These are phyloP conservation scores for Diaporthe batatas DNA, from an alignment of 2,329 filamentous ascomycete genomes.

Conservation along the genomic window DNA sequence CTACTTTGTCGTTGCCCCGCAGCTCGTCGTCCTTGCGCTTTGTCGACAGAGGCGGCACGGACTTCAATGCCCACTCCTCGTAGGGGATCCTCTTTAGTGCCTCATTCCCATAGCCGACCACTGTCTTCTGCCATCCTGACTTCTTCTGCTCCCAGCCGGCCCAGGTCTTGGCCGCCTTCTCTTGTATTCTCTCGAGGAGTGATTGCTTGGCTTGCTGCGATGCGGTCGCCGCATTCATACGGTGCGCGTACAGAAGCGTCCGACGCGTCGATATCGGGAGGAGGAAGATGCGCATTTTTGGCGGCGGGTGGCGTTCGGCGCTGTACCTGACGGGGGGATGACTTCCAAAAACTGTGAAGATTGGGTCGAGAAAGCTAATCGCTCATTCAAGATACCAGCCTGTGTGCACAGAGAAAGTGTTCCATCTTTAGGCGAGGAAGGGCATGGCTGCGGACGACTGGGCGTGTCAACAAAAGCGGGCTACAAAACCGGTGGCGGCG, in stretches of 20 bases:
- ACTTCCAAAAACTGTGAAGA: not conserved
- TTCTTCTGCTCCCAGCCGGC: conserved; percentile 88
- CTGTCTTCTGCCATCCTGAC: conserved; percentile 86
- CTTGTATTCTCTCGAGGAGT: conserved; percentile 76
- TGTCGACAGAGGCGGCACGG: conserved; percentile 84
- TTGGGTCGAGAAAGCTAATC: not conserved
- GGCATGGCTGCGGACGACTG: conserved; percentile 5
- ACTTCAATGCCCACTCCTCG: conserved; percentile 98
- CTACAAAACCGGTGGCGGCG: conserved; percentile 3
- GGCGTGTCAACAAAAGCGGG: conserved; percentile 25
- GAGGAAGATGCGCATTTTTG: conserved; percentile 89
- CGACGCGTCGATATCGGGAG: conserved; percentile 92
- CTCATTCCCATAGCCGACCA: conserved; percentile 89
- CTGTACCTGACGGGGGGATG: not conserved
- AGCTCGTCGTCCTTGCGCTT: conserved; percentile 74
- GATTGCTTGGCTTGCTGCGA: conserved; percentile 63
- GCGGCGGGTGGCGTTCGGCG: conserved; percentile 28
- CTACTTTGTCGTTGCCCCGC: conserved; percentile 73
- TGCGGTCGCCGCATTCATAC: conserved; percentile 70
- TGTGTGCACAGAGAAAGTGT: conserved; percentile 3
- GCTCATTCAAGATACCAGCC: conserved; percentile 13
- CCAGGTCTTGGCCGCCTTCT: conserved; percentile 83
- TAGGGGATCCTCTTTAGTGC: conserved; percentile 90
- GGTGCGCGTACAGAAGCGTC: conserved; percentile 92
- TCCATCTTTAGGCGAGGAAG: conserved; percentile 21